phyloP scores from a whole-genome alignment of 306 rosid species.

The Sicyos baderoa region DNA sequence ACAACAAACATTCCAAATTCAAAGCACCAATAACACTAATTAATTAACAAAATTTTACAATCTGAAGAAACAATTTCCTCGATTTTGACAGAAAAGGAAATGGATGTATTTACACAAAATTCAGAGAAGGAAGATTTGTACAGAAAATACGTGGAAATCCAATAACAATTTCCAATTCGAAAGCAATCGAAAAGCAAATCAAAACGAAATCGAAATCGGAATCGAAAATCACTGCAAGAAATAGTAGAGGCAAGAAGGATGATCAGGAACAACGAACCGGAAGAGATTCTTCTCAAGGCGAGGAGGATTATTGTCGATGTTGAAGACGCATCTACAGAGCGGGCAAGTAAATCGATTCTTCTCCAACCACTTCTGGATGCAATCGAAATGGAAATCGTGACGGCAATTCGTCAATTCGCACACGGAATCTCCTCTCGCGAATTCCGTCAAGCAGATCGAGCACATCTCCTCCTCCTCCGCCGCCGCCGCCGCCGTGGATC shows the following conservation, averaged over 20 bases:
- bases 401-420: conserved; percentile 40
- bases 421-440: conserved; percentile 47
- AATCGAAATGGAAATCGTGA: conserved; percentile 53
- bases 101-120: neutral
- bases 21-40: neutral
- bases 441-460: conserved; percentile 71
- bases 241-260: conserved; percentile 15
- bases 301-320: too few relatives aligned
- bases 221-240: conserved; percentile 10
- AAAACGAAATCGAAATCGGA: too few relatives aligned
- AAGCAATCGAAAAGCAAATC: neutral
- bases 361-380: conserved; percentile 61
- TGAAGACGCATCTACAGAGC: conserved; percentile 41
- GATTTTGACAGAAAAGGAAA: neutral
- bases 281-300: neutral
- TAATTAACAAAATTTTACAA: neutral
- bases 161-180: neutral
- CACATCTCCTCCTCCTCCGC: conserved; percentile 32
- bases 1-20: too few relatives aligned
- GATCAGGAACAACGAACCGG: neutral
- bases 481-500: too few relatives aligned
- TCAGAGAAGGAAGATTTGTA: neutral
- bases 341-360: conserved; percentile 65
- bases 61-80: neutral
- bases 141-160: neutral